A percentile compares a stretch with the other conserved stretches of the same genome.
Evolutionary conservation across 257 asterid species (phyloP).

Genomic region (Penstemon barbatus): DNA sequence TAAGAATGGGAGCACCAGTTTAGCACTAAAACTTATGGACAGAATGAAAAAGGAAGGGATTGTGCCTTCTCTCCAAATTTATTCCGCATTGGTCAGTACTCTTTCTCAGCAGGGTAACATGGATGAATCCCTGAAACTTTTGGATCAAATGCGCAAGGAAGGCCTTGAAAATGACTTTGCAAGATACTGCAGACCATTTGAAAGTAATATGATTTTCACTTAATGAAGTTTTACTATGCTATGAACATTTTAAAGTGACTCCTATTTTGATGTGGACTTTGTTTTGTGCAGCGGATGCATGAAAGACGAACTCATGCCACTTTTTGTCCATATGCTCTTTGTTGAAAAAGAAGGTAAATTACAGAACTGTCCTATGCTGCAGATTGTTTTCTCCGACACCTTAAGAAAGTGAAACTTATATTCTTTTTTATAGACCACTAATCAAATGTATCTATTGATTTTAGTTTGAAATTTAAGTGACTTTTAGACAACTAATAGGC

Average conservation of each 20-base stretch:
- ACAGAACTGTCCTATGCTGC: constrained; percentile 1
- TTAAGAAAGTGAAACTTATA: no score
- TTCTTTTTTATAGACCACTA: not conserved
- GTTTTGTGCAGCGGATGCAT: constrained; percentile 34
- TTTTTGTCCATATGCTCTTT: constrained; percentile 12
- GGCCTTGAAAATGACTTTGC: constrained; percentile 33
- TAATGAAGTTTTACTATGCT: constrained; percentile 1
- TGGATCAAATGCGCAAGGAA: constrained; percentile 45
- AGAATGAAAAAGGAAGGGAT: constrained; percentile 69
- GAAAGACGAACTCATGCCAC: constrained; percentile 23
- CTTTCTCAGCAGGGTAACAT: constrained; percentile 42
- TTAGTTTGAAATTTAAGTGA: not conserved
- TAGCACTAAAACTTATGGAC: constrained; percentile 60
- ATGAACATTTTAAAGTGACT: not conserved
- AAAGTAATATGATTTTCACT: constrained; percentile 33
- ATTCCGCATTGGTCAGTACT: constrained; percentile 50
- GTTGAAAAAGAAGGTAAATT: constrained; percentile 25
- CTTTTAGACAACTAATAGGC: not conserved
- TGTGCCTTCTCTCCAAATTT: constrained; percentile 50
- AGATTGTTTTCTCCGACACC: not conserved
- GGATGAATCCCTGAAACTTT: constrained; percentile 44
- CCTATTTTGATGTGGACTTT: constrained; percentile 9
- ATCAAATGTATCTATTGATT: not conserved
- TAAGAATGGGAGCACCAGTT: constrained; percentile 54
- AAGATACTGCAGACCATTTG: constrained; percentile 27